A percentile compares a stretch with the other conserved stretches of the same genome.
These are phyloP conservation scores for Ceriops tagal DNA, from an alignment of 345 rosid species.

Conservation along the genomic window DNA sequence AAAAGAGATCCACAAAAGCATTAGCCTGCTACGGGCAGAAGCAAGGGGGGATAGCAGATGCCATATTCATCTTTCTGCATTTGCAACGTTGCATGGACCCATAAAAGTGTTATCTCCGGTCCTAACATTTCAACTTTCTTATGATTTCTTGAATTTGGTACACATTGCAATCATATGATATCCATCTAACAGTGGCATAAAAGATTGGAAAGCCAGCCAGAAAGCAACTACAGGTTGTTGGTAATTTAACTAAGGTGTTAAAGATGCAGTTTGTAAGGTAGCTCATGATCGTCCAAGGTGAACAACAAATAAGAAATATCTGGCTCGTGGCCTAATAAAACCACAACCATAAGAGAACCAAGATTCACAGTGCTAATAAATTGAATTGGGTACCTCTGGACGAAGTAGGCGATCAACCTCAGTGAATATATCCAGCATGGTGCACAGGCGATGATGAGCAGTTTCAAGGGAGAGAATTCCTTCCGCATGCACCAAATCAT, in stretches of 20 bases:
- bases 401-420: conserved; percentile 95
- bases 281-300: neutral
- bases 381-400: conserved; percentile 69
- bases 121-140: neutral
- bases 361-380: neutral
- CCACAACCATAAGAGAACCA: neutral
- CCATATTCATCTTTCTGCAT: neutral
- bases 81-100: neutral
- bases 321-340: neutral
- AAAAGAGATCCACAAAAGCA: neutral
- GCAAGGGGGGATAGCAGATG: neutral
- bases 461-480: conserved; percentile 69
- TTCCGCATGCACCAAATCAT: conserved; percentile 87
- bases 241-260: neutral
- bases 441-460: conserved; percentile 46
- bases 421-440: conserved; percentile 51
- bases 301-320: neutral
- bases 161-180: neutral
- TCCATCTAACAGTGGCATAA: neutral
- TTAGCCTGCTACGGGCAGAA: neutral
- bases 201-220: neutral
- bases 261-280: neutral
- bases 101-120: neutral
- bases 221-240: neutral
- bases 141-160: neutral